Percentiles rank a stretch among this genome's conserved stretches.
Evolutionary conservation across 2,329 filamentous ascomycete genomes (phyloP).

Genomic region (Sclerotinia subarctica): DNA sequence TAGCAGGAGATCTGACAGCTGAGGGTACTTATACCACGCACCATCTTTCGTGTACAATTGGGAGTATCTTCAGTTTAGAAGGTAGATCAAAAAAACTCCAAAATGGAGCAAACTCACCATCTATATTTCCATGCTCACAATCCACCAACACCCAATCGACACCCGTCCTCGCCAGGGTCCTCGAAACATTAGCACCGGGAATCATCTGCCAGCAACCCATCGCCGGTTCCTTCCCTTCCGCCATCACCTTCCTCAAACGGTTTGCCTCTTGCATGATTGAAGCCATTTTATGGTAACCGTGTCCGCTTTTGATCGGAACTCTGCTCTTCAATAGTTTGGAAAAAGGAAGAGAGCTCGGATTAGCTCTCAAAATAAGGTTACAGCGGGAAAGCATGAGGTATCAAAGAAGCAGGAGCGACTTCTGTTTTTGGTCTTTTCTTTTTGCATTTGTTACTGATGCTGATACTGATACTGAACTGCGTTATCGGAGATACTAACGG

Average conservation of each 20-base stretch:
- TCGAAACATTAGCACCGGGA: constrained; percentile 57
- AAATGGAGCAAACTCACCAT: constrained; percentile 40
- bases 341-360: not conserved
- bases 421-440: not conserved
- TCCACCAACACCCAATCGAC: constrained; percentile 66
- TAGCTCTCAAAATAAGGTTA: not conserved
- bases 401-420: not conserved
- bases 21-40: not conserved
- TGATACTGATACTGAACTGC: not conserved
- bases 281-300: constrained; percentile 26
- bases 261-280: constrained; percentile 42
- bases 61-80: not conserved
- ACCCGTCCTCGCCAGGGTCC: constrained; percentile 58
- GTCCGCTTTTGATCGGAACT: not conserved
- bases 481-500: constrained; percentile 5
- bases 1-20: not conserved
- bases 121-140: constrained; percentile 56
- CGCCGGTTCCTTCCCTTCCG: constrained; percentile 45
- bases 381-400: constrained; percentile 3
- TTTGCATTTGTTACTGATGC: not conserved
- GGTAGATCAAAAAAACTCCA: not conserved
- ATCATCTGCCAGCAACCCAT: constrained; percentile 62
- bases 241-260: constrained; percentile 49
- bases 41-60: not conserved
- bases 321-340: not conserved